phyloP scores from a whole-genome alignment of 306 rosid species.

The Fragaria iinumae region DNA sequence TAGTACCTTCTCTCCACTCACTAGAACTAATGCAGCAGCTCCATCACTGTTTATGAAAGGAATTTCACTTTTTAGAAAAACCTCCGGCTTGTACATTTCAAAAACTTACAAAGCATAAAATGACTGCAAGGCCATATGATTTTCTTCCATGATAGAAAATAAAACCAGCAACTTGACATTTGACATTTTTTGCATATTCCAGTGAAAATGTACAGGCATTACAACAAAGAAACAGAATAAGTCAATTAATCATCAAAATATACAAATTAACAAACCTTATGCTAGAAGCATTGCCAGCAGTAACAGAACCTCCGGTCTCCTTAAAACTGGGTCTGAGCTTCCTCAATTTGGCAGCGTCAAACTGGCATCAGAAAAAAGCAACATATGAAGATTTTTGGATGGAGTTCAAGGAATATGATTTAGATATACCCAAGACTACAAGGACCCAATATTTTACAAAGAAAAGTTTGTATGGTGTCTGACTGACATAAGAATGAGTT shows the following conservation, averaged over 20 bases:
- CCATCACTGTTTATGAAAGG: conserved; percentile 70
- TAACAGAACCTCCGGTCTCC: conserved; percentile 88
- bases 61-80: conserved; percentile 25
- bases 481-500: conserved; percentile 6
- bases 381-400: neutral
- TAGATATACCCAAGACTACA: neutral
- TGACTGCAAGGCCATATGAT: conserved; percentile 7
- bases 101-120: conserved; percentile 18
- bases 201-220: neutral
- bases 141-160: conserved; percentile 11
- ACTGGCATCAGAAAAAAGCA: conserved; percentile 48
- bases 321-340: conserved; percentile 98
- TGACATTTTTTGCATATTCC: conserved; percentile 1
- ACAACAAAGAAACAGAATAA: conserved; percentile 1
- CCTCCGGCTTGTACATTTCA: conserved; percentile 15
- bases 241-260: neutral
- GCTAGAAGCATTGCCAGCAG: conserved; percentile 99
- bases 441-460: neutral
- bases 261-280: conserved; percentile 62
- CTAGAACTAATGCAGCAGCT: conserved; percentile 94
- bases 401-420: neutral
- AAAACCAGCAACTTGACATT: conserved; percentile 19
- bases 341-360: conserved; percentile 89
- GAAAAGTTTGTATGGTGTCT: neutral
- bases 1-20: conserved; percentile 85